Evolutionary conservation across 2,329 filamentous ascomycete species (phyloP), one percentile per base, ranked within the genome.

Genomic region (Penicillium crustosum): DNA sequence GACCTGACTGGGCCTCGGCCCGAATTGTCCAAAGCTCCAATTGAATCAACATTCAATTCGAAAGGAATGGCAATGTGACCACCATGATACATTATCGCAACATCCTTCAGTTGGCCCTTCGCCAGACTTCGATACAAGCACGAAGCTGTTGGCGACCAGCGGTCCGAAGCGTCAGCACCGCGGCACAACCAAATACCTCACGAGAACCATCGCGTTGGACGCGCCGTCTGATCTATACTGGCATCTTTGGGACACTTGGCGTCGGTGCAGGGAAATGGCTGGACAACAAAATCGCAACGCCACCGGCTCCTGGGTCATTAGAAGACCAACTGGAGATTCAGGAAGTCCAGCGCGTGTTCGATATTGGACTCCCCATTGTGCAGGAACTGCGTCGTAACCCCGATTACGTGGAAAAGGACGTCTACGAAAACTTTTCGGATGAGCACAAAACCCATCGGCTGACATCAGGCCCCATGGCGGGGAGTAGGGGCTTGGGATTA

Each of bases 401-500:
- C 25, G 72, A 75, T 44, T 79, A 70, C 53, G 67, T 72, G 55
- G 76, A 79, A 59, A 69, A 68, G 44, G 70, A 72, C 38, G 74
- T 73, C 27, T 77, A 77, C 57, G 67, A 68, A 21, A 71, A 70
- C 50, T 70, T 73, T 50, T 63, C 69, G n/a, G 68, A 70, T 7
- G 69, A 73, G 25, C 69, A 72, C n/a, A 74, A 72, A 58, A 49
- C 57, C 31, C 67, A 63, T 23, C 66, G 73, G 45, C 62, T 79
- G 51, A 77, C 76, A 6, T 73, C 71, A 48, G 77, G 77, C 4
- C 68, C 73, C 12, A 59, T 80, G 54, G 66, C 67, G 48, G 78
- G 78, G 21, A 75, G 72, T 57, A 68, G 73, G 53, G 76, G 74
- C 17, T 53, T 78, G 42, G 73, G 71, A 25, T 60, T 77, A 47